Percentiles rank a stretch among this genome's conserved stretches.
Conservation (phyloP, 1,284 basidiomycete species). For the Fomitopsis schrenkii region DNA sequence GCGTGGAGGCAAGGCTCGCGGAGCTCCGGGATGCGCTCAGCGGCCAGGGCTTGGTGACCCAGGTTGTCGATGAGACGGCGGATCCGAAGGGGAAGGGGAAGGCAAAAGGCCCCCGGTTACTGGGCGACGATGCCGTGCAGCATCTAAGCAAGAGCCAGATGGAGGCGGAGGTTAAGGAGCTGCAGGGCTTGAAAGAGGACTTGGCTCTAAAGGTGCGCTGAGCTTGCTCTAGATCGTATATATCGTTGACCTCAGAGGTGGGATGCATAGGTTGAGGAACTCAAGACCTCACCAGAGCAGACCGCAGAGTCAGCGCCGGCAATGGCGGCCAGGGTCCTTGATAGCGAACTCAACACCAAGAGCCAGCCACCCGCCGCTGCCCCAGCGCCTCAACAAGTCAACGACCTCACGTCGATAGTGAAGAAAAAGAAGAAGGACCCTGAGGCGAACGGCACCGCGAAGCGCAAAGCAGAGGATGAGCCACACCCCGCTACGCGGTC, state of each 20-base stretch:
- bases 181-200: conserved; percentile 73
- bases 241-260: background rate
- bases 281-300: conserved; percentile 74
- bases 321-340: conserved; percentile 63
- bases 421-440: conserved; percentile 79
- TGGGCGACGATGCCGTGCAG: conserved; percentile 51
- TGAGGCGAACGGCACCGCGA: conserved; percentile 35
- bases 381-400: conserved; percentile 35
- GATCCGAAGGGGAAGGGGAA: conserved; percentile 68
- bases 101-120: conserved; percentile 35
- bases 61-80: conserved; percentile 28
- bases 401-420: conserved; percentile 79
- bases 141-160: conserved; percentile 65
- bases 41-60: conserved; percentile 31
- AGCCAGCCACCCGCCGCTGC: conserved; percentile 21
- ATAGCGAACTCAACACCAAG: conserved; percentile 55
- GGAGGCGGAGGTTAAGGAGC: conserved; percentile 74
- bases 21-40: conserved; percentile 58
- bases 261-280: conserved; percentile 71
- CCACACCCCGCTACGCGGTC: conserved; percentile 35
- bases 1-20: conserved; percentile 64
- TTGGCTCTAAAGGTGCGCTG: conserved; percentile 69
- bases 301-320: conserved; percentile 53
- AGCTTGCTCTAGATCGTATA: background rate
- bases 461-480: conserved; percentile 69